Percentiles rank a stretch among this genome's conserved stretches.
phyloP scores from a whole-genome alignment of 2,329 filamentous ascomycete genomes.

The Hypoxylon sp. region DNA sequence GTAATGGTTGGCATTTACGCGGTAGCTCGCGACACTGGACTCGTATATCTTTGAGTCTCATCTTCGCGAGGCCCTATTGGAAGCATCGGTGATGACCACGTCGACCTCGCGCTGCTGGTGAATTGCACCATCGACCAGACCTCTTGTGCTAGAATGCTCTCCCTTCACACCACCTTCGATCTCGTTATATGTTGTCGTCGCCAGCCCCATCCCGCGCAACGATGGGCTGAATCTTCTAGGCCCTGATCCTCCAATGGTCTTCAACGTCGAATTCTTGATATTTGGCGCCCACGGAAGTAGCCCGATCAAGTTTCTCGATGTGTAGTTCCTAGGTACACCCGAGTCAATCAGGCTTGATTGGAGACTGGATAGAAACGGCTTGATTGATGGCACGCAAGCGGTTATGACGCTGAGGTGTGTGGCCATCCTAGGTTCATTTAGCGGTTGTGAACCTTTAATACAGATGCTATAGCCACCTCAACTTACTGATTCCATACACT shows the following conservation, averaged over 20 bases:
- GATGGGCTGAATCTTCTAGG: conserved; percentile 10
- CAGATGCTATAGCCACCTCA: background rate
- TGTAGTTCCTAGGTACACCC: conserved; percentile 17
- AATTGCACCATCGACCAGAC: conserved; percentile 8
- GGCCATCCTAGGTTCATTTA: conserved; percentile 10
- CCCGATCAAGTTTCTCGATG: conserved; percentile 7
- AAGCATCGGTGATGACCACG: conserved; percentile 3
- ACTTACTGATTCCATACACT: conserved; percentile 22
- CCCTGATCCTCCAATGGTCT: conserved; percentile 1
- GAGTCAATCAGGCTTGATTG: conserved; percentile 22
- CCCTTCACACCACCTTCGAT: conserved; percentile 12
- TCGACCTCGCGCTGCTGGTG: conserved; percentile 17
- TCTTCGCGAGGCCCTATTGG: no score
- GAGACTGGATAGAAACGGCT: conserved; percentile 16
- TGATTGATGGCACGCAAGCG: conserved; percentile 20
- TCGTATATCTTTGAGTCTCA: no score
- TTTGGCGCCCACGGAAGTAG: conserved; percentile 1
- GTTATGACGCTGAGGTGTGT: conserved; percentile 20
- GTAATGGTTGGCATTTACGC: no score
- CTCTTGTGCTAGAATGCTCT: conserved; percentile 9
- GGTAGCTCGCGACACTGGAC: no score
- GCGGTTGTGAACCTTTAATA: no score
- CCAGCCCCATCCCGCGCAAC: conserved; percentile 10
- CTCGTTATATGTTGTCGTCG: conserved; percentile 11
- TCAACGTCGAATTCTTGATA: no score